Evolutionary conservation across 768 basidiomycete species (phyloP).

Genomic region (Lactarius hengduanensis): DNA sequence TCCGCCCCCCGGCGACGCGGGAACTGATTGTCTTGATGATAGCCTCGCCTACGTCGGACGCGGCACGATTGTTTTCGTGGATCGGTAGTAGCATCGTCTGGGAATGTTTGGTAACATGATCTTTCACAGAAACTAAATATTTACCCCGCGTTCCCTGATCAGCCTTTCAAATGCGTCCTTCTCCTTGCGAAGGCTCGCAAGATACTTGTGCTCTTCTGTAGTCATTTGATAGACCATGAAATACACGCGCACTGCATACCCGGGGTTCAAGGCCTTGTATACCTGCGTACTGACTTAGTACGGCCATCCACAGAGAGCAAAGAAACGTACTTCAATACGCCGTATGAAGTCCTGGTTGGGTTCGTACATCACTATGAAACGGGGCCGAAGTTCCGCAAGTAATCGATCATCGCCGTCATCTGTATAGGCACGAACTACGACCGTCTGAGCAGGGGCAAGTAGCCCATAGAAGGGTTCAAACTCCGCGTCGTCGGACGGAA

Average conservation of each 20-base stretch:
- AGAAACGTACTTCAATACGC: constrained; percentile 71
- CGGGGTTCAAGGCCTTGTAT: constrained; percentile 81
- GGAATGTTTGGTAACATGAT: not conserved
- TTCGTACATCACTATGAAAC: constrained; percentile 95
- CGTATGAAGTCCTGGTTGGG: constrained; percentile 92
- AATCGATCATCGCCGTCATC: constrained; percentile 92
- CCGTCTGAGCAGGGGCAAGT: constrained; percentile 70
- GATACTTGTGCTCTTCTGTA: constrained; percentile 94
- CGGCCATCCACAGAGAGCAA: not conserved
- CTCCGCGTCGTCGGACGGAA: constrained; percentile 37
- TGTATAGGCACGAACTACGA: constrained; percentile 83
- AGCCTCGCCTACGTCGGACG: constrained; percentile 46
- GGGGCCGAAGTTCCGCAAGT: constrained; percentile 81
- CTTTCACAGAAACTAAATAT: constrained; percentile 35
- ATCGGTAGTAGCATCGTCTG: constrained; percentile 92
- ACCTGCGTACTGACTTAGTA: constrained; percentile 49
- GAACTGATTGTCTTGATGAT: constrained; percentile 80
- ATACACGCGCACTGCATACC: constrained; percentile 83
- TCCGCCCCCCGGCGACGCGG: constrained; percentile 82
- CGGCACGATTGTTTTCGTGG: constrained; percentile 54
- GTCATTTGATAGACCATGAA: constrained; percentile 94
- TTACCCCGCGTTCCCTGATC: constrained; percentile 87
- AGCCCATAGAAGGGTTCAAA: constrained; percentile 83
- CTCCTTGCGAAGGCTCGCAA: constrained; percentile 84
- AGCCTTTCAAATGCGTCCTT: constrained; percentile 92